Conservation (phyloP, 192 early-diverging fungal species). For the Coemansia sp. region DNA sequence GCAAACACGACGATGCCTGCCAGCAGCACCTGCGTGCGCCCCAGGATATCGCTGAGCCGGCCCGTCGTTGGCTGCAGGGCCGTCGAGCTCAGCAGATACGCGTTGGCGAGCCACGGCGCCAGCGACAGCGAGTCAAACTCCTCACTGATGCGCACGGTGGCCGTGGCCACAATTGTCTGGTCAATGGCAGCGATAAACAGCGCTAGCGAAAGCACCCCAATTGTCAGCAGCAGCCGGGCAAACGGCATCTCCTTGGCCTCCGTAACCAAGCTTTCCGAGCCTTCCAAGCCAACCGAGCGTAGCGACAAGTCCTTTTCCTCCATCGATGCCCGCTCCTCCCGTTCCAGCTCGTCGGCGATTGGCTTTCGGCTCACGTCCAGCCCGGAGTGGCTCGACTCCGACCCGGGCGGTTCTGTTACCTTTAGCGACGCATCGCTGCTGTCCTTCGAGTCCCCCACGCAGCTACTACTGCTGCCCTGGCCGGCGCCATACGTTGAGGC, state of each 20-base stretch:
- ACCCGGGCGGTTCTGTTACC: not conserved
- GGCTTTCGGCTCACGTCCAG: not conserved
- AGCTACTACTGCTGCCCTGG: conserved; percentile 7
- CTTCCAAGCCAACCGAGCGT: conserved; percentile 9
- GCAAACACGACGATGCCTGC: conserved; percentile 52
- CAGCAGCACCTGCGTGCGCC: conserved; percentile 55
- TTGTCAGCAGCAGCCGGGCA: conserved; percentile 24
- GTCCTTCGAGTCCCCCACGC: not conserved
- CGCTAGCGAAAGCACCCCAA: conserved; percentile 41
- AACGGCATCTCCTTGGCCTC: conserved; percentile 14
- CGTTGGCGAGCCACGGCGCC: conserved; percentile 74
- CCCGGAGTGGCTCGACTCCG: not conserved
- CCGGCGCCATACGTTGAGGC: not conserved
- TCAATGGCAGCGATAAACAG: conserved; percentile 65
- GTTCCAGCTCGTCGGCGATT: conserved; percentile 2
- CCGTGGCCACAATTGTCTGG: conserved; percentile 69
- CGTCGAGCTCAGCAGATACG: conserved; percentile 65
- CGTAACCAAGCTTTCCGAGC: not conserved
- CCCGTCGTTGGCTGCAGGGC: conserved; percentile 76
- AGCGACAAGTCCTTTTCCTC: conserved; percentile 12
- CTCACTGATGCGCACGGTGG: conserved; percentile 56
- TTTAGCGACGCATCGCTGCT: not conserved
- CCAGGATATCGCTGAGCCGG: conserved; percentile 81
- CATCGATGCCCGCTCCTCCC: not conserved
- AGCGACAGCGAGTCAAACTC: conserved; percentile 56